Conservation (phyloP, 495 filamentous ascomycete genomes). For the Staphylotrichum tortipilum region DNA sequence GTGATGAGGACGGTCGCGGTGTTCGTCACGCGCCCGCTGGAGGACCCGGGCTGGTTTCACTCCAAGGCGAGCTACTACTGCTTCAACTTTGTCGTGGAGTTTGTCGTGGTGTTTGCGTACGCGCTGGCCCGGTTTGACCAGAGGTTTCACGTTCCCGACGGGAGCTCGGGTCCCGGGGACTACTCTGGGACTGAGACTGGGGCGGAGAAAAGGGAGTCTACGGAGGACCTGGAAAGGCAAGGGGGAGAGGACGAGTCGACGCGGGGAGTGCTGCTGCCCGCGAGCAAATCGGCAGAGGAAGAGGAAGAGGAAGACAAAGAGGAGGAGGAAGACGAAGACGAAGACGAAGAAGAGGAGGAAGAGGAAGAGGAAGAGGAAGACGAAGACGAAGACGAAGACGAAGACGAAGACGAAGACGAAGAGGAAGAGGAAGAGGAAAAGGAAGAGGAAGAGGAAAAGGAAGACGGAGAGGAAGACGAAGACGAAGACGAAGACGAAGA, state of each 20-base stretch:
- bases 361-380: not conserved
- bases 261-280: too few relatives aligned
- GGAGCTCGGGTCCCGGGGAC: constrained; percentile 28
- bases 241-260: too few relatives aligned
- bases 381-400: too few relatives aligned
- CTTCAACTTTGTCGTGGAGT: constrained; percentile 67
- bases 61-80: constrained; percentile 64
- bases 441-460: too few relatives aligned
- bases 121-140: constrained; percentile 57
- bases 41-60: constrained; percentile 60
- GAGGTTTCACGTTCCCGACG: constrained; percentile 59
- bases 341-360: not conserved
- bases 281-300: too few relatives aligned
- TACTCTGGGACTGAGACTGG: constrained; percentile 14
- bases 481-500: too few relatives aligned
- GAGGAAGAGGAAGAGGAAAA: too few relatives aligned
- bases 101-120: constrained; percentile 57
- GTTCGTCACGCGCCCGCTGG: constrained; percentile 45
- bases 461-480: too few relatives aligned
- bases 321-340: not conserved
- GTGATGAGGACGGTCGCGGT: constrained; percentile 53
- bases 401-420: too few relatives aligned
- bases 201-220: not conserved
- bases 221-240: too few relatives aligned
- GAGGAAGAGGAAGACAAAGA: not conserved